These are phyloP conservation scores for Euphrasia confusa DNA, from an alignment of 257 asterid species.

Conservation along the genomic window DNA sequence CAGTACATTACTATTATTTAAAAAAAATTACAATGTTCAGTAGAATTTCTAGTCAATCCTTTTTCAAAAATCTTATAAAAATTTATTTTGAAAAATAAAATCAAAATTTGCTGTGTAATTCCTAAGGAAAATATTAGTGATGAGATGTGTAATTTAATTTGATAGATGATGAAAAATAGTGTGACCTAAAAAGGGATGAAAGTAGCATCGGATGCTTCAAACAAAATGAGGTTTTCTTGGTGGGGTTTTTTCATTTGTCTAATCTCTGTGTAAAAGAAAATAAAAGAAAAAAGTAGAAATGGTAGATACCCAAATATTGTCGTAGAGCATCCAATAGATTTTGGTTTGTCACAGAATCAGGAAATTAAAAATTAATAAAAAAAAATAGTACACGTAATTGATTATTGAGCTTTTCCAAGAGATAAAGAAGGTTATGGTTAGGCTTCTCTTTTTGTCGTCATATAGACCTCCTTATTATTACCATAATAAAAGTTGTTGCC, in stretches of 20 bases:
- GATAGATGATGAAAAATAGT: conserved; percentile 1
- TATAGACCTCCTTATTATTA: conserved; percentile 26
- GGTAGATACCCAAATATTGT: conserved; percentile 61
- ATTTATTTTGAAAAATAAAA: neutral
- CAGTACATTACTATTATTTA: neutral
- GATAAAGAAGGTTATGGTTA: conserved; percentile 19
- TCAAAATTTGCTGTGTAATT: conserved; percentile 21
- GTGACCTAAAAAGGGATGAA: conserved; percentile 56
- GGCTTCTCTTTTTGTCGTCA: conserved; percentile 47
- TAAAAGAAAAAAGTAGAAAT: conserved; percentile 9
- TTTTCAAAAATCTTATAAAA: conserved; percentile 3
- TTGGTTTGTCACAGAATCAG: conserved; percentile 84
- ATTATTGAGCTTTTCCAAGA: conserved; percentile 39
- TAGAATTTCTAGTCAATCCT: neutral
- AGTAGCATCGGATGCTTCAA: conserved; percentile 70
- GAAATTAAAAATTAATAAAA: conserved; percentile 20
- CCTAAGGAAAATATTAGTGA: neutral
- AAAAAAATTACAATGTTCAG: too few species aligned
- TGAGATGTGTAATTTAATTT: conserved; percentile 13
- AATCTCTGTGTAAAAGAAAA: conserved; percentile 20
- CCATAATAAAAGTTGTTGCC: too few species aligned
- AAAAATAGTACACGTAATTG: neutral
- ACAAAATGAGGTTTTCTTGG: conserved; percentile 37
- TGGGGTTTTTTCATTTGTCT: conserved; percentile 65
- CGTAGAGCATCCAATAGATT: conserved; percentile 47